Base-by-base conservation (phyloP, 1,284 basidiomycete genomes). In the Marasmius sp. region DNA sequence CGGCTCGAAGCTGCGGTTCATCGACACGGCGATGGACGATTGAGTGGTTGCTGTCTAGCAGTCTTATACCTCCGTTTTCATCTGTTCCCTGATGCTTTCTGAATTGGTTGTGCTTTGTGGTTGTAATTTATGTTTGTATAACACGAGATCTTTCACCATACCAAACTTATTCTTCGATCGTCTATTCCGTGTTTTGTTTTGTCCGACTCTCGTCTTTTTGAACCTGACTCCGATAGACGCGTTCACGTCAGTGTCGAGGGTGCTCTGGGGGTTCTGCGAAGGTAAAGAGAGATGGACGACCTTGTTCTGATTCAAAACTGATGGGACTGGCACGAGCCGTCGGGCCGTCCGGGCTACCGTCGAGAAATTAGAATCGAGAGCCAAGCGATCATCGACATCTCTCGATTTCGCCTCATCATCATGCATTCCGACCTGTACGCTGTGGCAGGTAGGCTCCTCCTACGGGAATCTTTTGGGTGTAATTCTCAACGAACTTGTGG, bases 1-100 rank as follows among this genome's bases (percentile, higher is more conserved):
- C 69, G 86, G 86, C 60, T 85, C 90, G 6, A 91, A 92, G 71
- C 74, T 95, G 55, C 88, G 85, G 56, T 88, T 92, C 71, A 72
- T 75, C 57, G 66, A 69, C 41, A 14, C 48, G 48, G 48, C 27
- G 5, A 27, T 27, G 27, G 27, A 27, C 50, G 18, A 36, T 55
- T 18, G 22, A 20, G n/a, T 18, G 45, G 20, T 47, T 47, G 8
- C 20, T 47, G 45, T 18, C 20, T 47, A 6, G 11, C n/a, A 43
- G 3, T n/a, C 45, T 20, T n/a, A 8, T 47, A 14, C 45, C 20
- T 14, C 20, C 8, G 8, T 47, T 20, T 6, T 47, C n/a, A 43
- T 43, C 41, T 12, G 11, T 43, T 43, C n/a, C 41, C 3, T 47
- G 7, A 20, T 47, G 45, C 45, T 47, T 8, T 47, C 45, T 47